phyloP scores from a whole-genome alignment of 2,329 filamentous ascomycete species.

The Endocalyx cinctus region DNA sequence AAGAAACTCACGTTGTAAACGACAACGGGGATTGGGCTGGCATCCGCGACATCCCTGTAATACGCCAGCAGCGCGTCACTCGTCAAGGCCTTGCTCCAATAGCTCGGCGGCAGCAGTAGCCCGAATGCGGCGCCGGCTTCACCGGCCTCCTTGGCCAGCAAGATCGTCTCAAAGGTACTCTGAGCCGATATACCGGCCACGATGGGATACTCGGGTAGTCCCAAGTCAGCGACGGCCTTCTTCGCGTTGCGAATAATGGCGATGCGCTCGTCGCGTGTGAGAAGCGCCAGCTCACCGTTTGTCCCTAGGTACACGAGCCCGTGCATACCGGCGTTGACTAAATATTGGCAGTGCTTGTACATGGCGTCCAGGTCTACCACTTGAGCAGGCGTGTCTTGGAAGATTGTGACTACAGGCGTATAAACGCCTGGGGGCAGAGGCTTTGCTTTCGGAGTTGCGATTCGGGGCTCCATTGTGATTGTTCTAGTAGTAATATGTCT shows the following conservation, averaged over 20 bases:
- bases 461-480: constrained; percentile 7
- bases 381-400: constrained; percentile 35
- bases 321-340: constrained; percentile 39
- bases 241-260: constrained; percentile 35
- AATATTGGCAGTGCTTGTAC: constrained; percentile 35
- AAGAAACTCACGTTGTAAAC: constrained; percentile 23
- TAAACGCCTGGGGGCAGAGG: constrained; percentile 40
- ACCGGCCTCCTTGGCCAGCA: constrained; percentile 32
- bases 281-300: constrained; percentile 40
- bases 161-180: constrained; percentile 30
- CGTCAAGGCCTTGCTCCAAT: constrained; percentile 32
- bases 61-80: constrained; percentile 30
- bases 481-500: too few species aligned
- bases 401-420: constrained; percentile 42
- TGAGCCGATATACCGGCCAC: constrained; percentile 40
- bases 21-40: constrained; percentile 23
- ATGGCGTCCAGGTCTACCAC: constrained; percentile 40
- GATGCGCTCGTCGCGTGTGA: constrained; percentile 35
- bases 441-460: constrained; percentile 8
- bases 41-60: constrained; percentile 33
- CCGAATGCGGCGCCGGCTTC: constrained; percentile 34
- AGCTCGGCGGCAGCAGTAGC: constrained; percentile 34
- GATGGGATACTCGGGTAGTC: constrained; percentile 33
- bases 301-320: constrained; percentile 43
- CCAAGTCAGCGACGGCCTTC: constrained; percentile 31